Conservation (phyloP, 192 early-diverging fungal species). For the Mortierella alpina region DNA sequence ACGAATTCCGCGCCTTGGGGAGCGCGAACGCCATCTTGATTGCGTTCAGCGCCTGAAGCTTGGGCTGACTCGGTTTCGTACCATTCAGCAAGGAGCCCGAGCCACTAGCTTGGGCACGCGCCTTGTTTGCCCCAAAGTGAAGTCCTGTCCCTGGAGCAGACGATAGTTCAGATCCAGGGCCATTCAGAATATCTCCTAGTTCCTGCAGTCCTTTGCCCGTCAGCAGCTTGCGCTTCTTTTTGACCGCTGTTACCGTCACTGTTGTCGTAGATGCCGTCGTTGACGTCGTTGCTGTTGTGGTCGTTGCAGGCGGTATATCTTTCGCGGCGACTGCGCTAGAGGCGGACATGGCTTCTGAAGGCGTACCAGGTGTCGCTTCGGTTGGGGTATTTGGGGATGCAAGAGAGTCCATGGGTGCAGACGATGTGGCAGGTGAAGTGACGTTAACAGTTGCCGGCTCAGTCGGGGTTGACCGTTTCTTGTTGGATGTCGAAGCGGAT, state of each 20-base stretch:
- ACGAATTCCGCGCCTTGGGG: conserved; percentile 21
- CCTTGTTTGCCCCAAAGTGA: conserved; percentile 10
- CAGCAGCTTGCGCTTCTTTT: conserved; percentile 47
- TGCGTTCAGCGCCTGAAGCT: conserved; percentile 34
- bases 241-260: conserved; percentile 1
- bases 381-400: not conserved
- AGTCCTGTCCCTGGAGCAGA: conserved; percentile 20
- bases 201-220: conserved; percentile 42
- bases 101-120: not conserved
- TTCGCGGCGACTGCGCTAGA: not conserved
- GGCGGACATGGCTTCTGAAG: not conserved
- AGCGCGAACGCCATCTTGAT: conserved; percentile 45
- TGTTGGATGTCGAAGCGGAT: not conserved
- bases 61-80: conserved; percentile 12
- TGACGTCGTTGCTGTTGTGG: conserved; percentile 1
- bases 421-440: not conserved
- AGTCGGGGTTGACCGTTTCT: not conserved
- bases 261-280: not conserved
- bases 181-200: conserved; percentile 44
- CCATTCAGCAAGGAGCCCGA: not conserved
- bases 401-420: too few relatives aligned
- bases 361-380: not conserved
- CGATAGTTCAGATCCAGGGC: conserved; percentile 20
- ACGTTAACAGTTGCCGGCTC: not conserved
- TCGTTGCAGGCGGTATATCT: not conserved